These are phyloP conservation scores for Mycotypha africana DNA, from an alignment of 371 early-diverging fungal genomes.

Conservation along the genomic window DNA sequence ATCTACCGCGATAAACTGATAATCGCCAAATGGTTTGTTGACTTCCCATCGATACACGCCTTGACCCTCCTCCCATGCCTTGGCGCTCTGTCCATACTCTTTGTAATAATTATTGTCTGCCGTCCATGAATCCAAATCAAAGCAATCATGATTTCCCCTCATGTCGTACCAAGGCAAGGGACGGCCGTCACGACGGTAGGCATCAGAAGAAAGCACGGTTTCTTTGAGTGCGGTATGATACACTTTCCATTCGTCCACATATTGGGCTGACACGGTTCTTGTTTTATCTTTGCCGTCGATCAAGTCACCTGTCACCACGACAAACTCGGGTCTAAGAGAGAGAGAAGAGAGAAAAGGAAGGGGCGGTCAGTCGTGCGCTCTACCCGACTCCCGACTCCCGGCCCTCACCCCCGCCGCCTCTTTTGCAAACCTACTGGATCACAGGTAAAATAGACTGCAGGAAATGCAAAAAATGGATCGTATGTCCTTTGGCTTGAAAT, in stretches of 20 bases:
- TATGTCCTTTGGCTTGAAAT: slow-evolving; percentile 59
- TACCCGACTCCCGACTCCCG: not conserved
- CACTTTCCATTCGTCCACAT: slow-evolving; percentile 77
- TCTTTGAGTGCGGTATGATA: slow-evolving; percentile 62
- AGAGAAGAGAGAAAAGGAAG: not conserved
- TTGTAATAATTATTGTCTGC: slow-evolving; percentile 60
- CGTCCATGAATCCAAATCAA: slow-evolving; percentile 64
- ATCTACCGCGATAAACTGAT: slow-evolving; percentile 82
- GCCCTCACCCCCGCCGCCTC: too few relatives aligned
- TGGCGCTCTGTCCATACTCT: slow-evolving; percentile 43
- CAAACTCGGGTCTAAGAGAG: slow-evolving; percentile 53
- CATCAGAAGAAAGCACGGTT: slow-evolving; percentile 25
- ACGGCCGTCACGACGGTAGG: too few relatives aligned
- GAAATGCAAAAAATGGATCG: slow-evolving; percentile 72
- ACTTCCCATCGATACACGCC: slow-evolving; percentile 55
- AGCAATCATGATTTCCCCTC: slow-evolving; percentile 86
- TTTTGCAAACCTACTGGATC: slow-evolving; percentile 46
- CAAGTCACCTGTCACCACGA: slow-evolving; percentile 74
- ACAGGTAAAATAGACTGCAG: slow-evolving; percentile 60
- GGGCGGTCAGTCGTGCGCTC: not conserved
- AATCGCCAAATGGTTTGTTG: slow-evolving; percentile 61
- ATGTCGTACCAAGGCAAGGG: slow-evolving; percentile 76
- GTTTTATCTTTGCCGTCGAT: slow-evolving; percentile 80
- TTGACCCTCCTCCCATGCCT: slow-evolving; percentile 42
- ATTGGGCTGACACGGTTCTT: slow-evolving; percentile 64